Base-by-base conservation (phyloP, 2,329 filamentous ascomycete species). In the Aspergillus sp. region DNA sequence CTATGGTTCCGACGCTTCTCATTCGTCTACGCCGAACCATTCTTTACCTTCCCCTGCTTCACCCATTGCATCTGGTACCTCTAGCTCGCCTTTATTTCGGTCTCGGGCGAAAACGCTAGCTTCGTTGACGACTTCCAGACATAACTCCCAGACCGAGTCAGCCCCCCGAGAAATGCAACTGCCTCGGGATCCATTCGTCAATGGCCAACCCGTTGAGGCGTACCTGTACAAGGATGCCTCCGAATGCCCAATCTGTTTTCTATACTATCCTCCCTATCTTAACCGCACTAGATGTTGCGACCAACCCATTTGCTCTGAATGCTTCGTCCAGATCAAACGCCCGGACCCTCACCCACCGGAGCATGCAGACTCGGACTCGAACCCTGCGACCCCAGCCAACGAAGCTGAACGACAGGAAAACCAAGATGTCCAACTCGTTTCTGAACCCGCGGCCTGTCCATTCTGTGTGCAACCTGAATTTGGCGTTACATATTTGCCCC, bases 281-380 rank as follows among this genome's bases (percentile, higher is more conserved):
- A 99, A 99, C 76, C 89, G 88, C 64, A 99, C 95, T 0, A 83
- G 95, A 64, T 99, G 95, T 72, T 99, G 95, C 74, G 92, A 96
- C 67, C 95, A 99, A 72, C 83, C 90, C 5, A 98, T 99, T 61
- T 99, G 95, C 77, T 98, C 93, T 42, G 95, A 99, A 77, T 99
- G 95, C 74, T 99, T 99, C 69, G 95, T 99, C 4, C 95, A 99
- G 74, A 99, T 99, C 72, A 98, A 97, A 73, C 86, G 95, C 42
- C 88, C 92, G 4, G 93, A 99, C 63, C 93, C 92, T 9, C 91
- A 97, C 72, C 86, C 92, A 40, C 91, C 91, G 1, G 91, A 96
- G 71, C 90, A 95, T 69, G 83, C 83, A 27, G 74, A 78, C 49
- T 62, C 71, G 45, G 78, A 82, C 56, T 70, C 76, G 8, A 76